Conservation (phyloP, 805 yeast genomes). For the Starmera caribaea region DNA sequence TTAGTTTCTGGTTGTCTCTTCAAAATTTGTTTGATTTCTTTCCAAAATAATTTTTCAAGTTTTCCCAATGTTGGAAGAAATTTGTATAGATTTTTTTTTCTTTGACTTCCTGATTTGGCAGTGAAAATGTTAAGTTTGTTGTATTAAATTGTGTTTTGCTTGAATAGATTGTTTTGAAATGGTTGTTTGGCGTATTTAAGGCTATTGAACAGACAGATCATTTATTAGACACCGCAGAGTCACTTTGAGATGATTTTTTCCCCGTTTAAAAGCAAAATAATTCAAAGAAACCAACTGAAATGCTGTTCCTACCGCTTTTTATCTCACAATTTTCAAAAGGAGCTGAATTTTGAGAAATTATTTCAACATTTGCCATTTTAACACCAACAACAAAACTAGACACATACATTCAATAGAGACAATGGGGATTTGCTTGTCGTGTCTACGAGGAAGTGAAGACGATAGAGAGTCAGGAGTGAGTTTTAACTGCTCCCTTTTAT, state of each 20-base stretch:
- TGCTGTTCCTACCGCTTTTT: neutral
- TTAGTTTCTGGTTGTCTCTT: neutral
- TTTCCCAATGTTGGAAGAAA: neutral
- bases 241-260: too few relatives aligned
- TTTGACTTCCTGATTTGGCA: conserved; percentile 10
- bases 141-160: too few relatives aligned
- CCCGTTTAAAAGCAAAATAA: neutral
- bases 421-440: conserved; percentile 43
- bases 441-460: conserved; percentile 25
- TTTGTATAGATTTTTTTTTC: neutral
- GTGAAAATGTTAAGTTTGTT: neutral
- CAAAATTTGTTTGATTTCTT: neutral
- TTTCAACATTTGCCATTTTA: too few relatives aligned
- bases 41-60: neutral
- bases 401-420: too few relatives aligned
- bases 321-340: too few relatives aligned
- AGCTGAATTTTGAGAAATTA: too few relatives aligned
- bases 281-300: neutral
- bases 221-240: neutral
- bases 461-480: conserved; percentile 30
- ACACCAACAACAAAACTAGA: too few relatives aligned
- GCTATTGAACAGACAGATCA: neutral
- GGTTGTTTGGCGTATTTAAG: too few relatives aligned
- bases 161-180: too few relatives aligned
- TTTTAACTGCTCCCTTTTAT: neutral